Evolutionary conservation across 208 protist genomes (phyloP).

Genomic region (Trypanosomatidae sp.): DNA sequence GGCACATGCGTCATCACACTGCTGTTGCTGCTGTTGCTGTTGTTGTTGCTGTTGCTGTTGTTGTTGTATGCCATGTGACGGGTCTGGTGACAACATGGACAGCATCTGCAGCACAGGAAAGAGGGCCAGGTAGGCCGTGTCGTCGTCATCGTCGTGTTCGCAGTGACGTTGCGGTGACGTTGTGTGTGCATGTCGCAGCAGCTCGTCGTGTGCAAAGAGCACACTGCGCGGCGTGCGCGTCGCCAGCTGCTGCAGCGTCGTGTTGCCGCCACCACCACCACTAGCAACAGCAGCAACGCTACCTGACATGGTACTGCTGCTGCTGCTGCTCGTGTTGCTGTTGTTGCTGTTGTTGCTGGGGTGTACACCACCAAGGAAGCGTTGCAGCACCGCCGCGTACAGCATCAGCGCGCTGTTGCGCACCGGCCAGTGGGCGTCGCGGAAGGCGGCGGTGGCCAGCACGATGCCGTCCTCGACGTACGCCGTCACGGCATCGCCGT

Average conservation of each 20-base stretch:
- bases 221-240: slow-evolving; percentile 45
- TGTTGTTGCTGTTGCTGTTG: slow-evolving; percentile 1
- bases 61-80: slow-evolving; percentile 8
- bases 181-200: slow-evolving; percentile 5
- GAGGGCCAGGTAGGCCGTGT: slow-evolving; percentile 29
- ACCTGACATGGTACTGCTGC: no score
- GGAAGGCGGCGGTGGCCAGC: slow-evolving; percentile 65
- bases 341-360: slow-evolving; percentile 6
- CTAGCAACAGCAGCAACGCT: no score
- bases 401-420: slow-evolving; percentile 88
- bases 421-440: slow-evolving; percentile 72
- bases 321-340: no score
- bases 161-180: not conserved
- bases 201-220: slow-evolving; percentile 39
- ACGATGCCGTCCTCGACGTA: slow-evolving; percentile 74
- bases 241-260: slow-evolving; percentile 62
- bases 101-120: slow-evolving; percentile 87
- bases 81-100: slow-evolving; percentile 80
- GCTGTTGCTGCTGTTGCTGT: slow-evolving; percentile 6
- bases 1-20: no score
- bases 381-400: slow-evolving; percentile 79
- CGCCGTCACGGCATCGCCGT: slow-evolving; percentile 42
- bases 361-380: slow-evolving; percentile 87
- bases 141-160: not conserved
- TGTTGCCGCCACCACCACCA: slow-evolving; percentile 67